Evolutionary conservation across 768 basidiomycete species (phyloP).

Genomic region (Trametes cubensis): DNA sequence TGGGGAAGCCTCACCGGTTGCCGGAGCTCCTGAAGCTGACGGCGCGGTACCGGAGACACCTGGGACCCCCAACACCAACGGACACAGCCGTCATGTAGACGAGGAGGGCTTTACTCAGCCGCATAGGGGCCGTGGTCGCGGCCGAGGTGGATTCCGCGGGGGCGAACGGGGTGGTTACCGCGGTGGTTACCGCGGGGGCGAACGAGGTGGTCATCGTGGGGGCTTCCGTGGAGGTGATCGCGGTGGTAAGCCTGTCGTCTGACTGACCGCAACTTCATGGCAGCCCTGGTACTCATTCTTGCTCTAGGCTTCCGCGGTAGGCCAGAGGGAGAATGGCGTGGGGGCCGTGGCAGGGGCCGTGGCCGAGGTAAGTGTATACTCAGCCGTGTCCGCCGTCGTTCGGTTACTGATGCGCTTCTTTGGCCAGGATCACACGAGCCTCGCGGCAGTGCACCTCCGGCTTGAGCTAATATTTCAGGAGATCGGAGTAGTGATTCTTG

Average conservation of each 20-base stretch:
- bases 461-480: background rate
- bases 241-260: conserved; percentile 12
- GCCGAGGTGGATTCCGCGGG: conserved; percentile 31
- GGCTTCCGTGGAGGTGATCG: too few species aligned
- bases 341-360: conserved; percentile 36
- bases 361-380: conserved; percentile 31
- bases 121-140: conserved; percentile 40
- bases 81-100: conserved; percentile 38
- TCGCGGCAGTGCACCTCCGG: conserved; percentile 26
- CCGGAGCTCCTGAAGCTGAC: conserved; percentile 39
- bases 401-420: background rate
- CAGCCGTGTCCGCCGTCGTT: background rate
- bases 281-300: background rate
- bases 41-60: conserved; percentile 33
- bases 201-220: conserved; percentile 31
- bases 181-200: conserved; percentile 35
- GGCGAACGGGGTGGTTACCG: conserved; percentile 35
- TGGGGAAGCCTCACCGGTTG: conserved; percentile 65
- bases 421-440: conserved; percentile 27
- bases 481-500: background rate
- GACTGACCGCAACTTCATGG: background rate
- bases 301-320: conserved; percentile 30
- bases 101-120: conserved; percentile 64
- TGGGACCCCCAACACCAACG: conserved; percentile 29
- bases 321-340: conserved; percentile 35